Percentiles rank a stretch among this genome's conserved stretches.
Evolutionary conservation across 345 rosid species (phyloP).

Genomic region (Hypericum perforatum): DNA sequence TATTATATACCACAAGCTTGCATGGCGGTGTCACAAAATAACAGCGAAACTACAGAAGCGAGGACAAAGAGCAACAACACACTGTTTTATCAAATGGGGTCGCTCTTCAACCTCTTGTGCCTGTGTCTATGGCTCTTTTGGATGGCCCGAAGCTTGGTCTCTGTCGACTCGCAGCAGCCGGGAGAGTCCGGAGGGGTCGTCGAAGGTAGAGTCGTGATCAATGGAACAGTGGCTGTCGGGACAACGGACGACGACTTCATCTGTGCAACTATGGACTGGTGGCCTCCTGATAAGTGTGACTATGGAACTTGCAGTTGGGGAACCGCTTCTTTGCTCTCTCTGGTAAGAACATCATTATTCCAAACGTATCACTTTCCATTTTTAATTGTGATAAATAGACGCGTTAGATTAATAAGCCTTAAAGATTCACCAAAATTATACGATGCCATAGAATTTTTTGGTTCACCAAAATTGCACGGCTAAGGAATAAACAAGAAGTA

Average conservation of each 20-base stretch:
- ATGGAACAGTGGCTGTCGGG: conserved; percentile 31
- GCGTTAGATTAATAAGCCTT: too few species aligned
- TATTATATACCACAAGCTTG: too few species aligned
- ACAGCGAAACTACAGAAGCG: too few species aligned
- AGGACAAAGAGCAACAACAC: too few species aligned
- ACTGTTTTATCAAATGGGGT: too few species aligned
- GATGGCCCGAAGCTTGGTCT: conserved; percentile 9
- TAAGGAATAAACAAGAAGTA: too few species aligned
- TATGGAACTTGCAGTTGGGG: conserved; percentile 46
- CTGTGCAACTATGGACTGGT: conserved; percentile 46
- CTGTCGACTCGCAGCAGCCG: conserved; percentile 9
- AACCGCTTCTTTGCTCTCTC: conserved; percentile 31
- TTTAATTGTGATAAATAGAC: too few species aligned
- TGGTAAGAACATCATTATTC: conserved; percentile 15
- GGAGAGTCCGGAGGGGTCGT: conserved; percentile 11
- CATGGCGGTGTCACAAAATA: too few species aligned
- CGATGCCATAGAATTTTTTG: too few species aligned
- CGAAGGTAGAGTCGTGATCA: conserved; percentile 25
- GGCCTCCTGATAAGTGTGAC: conserved; percentile 49
- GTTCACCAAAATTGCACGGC: too few species aligned
- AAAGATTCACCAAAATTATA: too few species aligned
- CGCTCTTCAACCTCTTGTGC: conserved; percentile 8
- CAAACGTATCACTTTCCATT: not conserved
- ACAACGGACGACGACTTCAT: conserved; percentile 31
- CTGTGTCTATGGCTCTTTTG: conserved; percentile 18